Percentiles rank a stretch among this genome's conserved stretches.
Evolutionary conservation across 345 rosid genomes (phyloP).

Genomic region (Tarenaya hassleriana): DNA sequence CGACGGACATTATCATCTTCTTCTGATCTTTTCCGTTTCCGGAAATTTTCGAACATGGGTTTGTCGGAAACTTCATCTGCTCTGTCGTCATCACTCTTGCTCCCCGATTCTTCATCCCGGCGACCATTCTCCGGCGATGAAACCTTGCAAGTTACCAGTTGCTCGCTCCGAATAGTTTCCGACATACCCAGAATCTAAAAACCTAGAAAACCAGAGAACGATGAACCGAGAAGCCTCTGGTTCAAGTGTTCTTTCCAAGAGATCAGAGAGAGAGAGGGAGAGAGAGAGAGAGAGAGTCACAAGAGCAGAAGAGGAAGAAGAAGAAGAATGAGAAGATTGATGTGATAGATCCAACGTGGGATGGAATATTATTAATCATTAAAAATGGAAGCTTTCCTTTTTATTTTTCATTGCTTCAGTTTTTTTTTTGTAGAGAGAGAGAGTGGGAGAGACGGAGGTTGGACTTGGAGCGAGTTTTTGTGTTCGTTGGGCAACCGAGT

Average conservation of each 20-base stretch:
- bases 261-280: not conserved
- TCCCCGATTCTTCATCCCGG: slow-evolving; percentile 13
- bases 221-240: not conserved
- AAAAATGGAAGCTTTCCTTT: slow-evolving; percentile 28
- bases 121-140: no score
- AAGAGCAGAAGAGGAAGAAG: not conserved
- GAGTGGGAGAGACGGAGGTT: slow-evolving; percentile 12
- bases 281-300: not conserved
- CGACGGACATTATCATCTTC: slow-evolving; percentile 8
- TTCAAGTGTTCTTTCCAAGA: slow-evolving; percentile 6
- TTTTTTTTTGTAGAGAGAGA: not conserved
- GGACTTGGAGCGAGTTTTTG: slow-evolving; percentile 26
- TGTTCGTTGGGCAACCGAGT: slow-evolving; percentile 16
- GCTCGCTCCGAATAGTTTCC: slow-evolving; percentile 6
- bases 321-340: slow-evolving; percentile 14
- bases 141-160: no score
- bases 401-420: slow-evolving; percentile 19
- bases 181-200: slow-evolving; percentile 3
- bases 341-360: slow-evolving; percentile 35
- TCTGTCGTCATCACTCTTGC: not conserved
- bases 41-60: slow-evolving; percentile 5
- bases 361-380: slow-evolving; percentile 29
- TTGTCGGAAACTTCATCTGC: slow-evolving; percentile 14
- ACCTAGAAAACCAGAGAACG: slow-evolving; percentile 5
- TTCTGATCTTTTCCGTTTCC: slow-evolving; percentile 26